Percentiles rank a stretch among this genome's conserved stretches.
These are phyloP conservation scores for Pichia sp. DNA, from an alignment of 1,139 yeast species.

Conservation along the genomic window DNA sequence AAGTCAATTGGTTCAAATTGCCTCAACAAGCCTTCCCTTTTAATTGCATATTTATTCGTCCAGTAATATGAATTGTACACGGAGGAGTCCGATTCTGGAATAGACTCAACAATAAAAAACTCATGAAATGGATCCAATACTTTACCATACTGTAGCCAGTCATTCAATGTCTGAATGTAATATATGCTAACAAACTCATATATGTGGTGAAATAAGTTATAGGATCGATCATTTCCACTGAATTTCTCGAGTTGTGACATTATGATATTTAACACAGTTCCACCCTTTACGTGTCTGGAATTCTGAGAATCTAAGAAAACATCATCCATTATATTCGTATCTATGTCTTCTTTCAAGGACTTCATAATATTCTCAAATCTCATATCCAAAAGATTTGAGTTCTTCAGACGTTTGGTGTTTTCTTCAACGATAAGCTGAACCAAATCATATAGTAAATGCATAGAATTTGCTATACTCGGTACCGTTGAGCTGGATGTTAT, in stretches of 20 bases:
- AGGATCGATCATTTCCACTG: conserved; percentile 64
- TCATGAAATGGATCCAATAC: conserved; percentile 80
- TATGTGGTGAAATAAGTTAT: conserved; percentile 46
- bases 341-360: conserved; percentile 41
- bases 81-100: neutral
- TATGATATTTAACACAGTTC: conserved; percentile 56
- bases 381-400: conserved; percentile 32
- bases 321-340: conserved; percentile 42
- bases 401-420: conserved; percentile 31
- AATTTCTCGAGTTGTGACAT: conserved; percentile 52
- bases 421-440: conserved; percentile 43
- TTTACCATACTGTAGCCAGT: conserved; percentile 74
- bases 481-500: neutral
- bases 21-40: conserved; percentile 70
- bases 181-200: conserved; percentile 58
- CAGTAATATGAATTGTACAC: conserved; percentile 37
- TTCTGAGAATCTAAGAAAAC: conserved; percentile 50
- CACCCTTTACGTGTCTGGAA: conserved; percentile 62
- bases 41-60: conserved; percentile 75
- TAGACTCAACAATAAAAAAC: conserved; percentile 56
- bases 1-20: conserved; percentile 55
- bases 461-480: conserved; percentile 35
- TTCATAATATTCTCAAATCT: conserved; percentile 38
- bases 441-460: conserved; percentile 58
- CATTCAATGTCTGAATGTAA: conserved; percentile 64